Percentiles rank a stretch among this genome's conserved stretches.
Evolutionary conservation across 257 asterid species (phyloP).

Genomic region (Jaltomata sinuosa): DNA sequence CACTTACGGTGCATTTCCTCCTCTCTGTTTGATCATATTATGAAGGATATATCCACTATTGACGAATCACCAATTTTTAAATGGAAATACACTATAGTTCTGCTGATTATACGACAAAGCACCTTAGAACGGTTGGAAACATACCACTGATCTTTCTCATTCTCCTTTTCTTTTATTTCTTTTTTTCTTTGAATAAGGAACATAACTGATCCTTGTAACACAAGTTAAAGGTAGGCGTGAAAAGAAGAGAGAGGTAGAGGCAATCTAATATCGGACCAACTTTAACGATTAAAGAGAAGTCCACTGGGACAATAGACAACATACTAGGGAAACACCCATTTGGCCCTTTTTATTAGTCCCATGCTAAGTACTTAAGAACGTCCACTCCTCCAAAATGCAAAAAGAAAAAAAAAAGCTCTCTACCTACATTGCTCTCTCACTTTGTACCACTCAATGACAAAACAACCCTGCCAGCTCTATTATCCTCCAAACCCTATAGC

Average conservation of each 20-base stretch:
- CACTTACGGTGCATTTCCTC: neutral
- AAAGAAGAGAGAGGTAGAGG: neutral
- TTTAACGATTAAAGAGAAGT: neutral
- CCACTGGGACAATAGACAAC: neutral
- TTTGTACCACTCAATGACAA: neutral
- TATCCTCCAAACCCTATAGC: neutral
- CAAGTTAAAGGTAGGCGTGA: neutral
- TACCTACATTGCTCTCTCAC: neutral
- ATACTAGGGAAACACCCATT: neutral
- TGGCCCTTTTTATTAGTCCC: neutral
- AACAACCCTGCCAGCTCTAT: neutral
- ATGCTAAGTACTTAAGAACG: neutral
- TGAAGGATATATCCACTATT: neutral
- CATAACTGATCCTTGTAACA: neutral
- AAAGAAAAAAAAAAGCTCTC: neutral
- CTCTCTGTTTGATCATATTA: neutral
- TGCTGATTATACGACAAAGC: neutral
- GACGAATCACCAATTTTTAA: neutral
- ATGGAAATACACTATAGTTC: no score
- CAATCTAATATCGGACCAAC: neutral
- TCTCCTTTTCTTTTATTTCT: neutral
- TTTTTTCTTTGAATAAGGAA: neutral
- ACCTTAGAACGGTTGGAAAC: neutral
- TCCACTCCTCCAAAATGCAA: neutral
- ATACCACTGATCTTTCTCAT: neutral